Conservation (phyloP, 2,329 filamentous ascomycete genomes). For the Zasmidium cellare region DNA sequence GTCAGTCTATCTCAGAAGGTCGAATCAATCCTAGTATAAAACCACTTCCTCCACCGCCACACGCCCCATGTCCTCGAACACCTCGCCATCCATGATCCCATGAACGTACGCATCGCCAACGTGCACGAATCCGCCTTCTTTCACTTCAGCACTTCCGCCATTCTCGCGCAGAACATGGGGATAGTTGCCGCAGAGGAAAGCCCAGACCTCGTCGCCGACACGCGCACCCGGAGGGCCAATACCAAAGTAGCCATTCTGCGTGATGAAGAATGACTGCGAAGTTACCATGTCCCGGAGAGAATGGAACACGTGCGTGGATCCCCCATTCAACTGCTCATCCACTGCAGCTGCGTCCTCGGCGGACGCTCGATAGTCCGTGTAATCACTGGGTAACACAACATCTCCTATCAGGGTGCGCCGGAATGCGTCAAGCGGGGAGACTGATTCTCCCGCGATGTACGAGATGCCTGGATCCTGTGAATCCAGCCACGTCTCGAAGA, state of each 20-base stretch:
- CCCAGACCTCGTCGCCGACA: background rate
- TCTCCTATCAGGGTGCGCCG: background rate
- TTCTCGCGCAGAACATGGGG: background rate
- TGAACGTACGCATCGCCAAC: background rate
- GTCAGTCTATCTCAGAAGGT: no score
- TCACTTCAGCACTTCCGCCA: background rate
- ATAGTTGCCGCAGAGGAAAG: background rate
- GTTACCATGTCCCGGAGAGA: background rate
- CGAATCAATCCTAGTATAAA: no score
- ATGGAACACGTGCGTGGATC: background rate
- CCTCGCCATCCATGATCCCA: background rate
- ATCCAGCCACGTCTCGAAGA: no score
- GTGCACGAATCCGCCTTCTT: background rate
- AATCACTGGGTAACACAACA: no score
- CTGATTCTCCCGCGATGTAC: background rate
- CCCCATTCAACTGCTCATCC: background rate
- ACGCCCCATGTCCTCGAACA: no score
- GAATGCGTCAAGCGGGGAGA: background rate
- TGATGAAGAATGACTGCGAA: background rate
- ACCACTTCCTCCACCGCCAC: no score
- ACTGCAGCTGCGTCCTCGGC: background rate
- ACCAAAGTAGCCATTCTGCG: background rate
- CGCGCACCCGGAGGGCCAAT: background rate
- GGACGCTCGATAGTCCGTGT: no score
- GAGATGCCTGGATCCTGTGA: no score